phyloP scores from a whole-genome alignment of 208 protist genomes.

The Dictyostelium gargantuum region DNA sequence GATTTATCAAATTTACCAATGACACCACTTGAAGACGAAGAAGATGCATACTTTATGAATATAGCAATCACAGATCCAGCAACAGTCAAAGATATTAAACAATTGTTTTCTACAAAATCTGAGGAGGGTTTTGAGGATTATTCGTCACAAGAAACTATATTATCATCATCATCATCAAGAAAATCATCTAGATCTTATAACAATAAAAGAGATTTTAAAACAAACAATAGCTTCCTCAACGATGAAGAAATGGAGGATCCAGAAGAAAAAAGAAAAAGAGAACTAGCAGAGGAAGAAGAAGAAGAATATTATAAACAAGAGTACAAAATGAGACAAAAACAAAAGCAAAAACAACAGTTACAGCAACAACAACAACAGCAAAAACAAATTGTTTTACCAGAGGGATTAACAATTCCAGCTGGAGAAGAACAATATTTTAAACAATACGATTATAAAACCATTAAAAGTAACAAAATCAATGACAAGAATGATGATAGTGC shows the following conservation, averaged over 20 bases:
- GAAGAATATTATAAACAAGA: neutral
- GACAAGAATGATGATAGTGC: neutral
- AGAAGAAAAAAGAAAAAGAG: neutral
- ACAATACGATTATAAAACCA: neutral
- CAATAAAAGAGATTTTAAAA: neutral
- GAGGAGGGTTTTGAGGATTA: neutral
- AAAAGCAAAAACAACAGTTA: neutral
- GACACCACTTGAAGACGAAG: neutral
- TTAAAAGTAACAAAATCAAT: neutral
- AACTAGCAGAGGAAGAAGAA: neutral
- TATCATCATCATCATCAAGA: neutral
- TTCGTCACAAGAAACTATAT: neutral
- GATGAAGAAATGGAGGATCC: neutral
- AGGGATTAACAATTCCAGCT: too few species aligned
- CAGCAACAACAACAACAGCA: neutral
- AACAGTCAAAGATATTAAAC: neutral
- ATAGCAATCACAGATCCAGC: neutral
- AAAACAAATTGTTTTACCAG: too few species aligned
- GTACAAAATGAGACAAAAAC: neutral
- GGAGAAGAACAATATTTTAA: neutral
- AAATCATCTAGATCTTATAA: neutral
- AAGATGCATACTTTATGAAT: slow-evolving; percentile 17
- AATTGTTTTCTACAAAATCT: neutral
- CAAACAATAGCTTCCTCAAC: neutral
- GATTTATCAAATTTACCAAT: neutral